Conservation (phyloP, 2,329 filamentous ascomycete genomes). For the Aureobasidium vineae region DNA sequence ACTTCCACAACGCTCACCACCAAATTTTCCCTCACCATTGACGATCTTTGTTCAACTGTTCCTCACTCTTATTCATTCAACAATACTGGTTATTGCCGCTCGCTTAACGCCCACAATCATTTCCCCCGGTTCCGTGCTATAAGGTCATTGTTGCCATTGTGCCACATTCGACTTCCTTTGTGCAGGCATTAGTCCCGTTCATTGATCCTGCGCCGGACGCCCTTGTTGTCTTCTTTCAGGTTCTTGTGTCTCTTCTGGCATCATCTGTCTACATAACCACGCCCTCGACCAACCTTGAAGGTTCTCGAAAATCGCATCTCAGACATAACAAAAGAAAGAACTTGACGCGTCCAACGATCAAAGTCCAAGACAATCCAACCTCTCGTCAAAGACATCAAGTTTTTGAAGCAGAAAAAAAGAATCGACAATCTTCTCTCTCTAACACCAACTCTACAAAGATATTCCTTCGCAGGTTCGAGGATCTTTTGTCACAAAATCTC, state of each 20-base stretch:
- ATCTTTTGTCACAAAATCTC: neutral
- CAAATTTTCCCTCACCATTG: neutral
- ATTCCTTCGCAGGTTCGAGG: conserved; percentile 25
- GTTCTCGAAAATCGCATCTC: conserved; percentile 23
- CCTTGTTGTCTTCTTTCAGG: conserved; percentile 16
- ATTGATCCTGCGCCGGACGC: conserved; percentile 1
- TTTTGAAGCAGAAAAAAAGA: conserved; percentile 3
- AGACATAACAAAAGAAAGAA: conserved; percentile 19
- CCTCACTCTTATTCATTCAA: conserved; percentile 4
- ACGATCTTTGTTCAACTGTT: conserved; percentile 13
- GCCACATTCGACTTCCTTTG: conserved; percentile 10
- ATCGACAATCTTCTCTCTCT: neutral
- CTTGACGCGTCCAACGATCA: neutral
- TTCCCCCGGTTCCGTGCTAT: neutral
- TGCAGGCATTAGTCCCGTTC: conserved; percentile 6
- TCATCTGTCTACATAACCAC: conserved; percentile 1
- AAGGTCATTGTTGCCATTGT: conserved; percentile 23
- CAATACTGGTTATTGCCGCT: conserved; percentile 21
- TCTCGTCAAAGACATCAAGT: conserved; percentile 17
- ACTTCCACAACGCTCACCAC: neutral
- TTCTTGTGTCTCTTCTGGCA: conserved; percentile 1
- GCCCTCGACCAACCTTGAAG: conserved; percentile 15
- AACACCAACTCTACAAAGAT: neutral
- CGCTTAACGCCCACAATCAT: conserved; percentile 20
- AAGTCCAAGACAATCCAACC: neutral